Base-by-base conservation (phyloP, 179 eudicot species). In the Beta corolliflora region DNA sequence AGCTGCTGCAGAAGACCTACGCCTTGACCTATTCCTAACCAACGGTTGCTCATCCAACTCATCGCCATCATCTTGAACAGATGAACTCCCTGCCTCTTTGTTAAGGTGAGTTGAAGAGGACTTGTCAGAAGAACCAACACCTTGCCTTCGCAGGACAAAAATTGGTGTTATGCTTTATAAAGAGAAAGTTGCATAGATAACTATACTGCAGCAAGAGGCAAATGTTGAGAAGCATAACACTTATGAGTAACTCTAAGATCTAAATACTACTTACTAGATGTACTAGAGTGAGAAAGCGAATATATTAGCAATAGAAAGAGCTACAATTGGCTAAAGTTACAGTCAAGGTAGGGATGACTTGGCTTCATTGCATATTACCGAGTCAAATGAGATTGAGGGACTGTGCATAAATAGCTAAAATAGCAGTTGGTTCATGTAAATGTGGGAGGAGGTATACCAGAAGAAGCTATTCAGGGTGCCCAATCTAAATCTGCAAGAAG, bases 1-100 rank as follows among this genome's bases (percentile, higher is more conserved):
- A 81, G 61, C 75, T 64, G 90, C 86, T 73, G 82, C 78, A 78
- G 91, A 81, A 77, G 94, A 73, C 59, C 85, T 72, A 29, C 79
- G 90, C 81, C 92, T 88, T 58, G 91, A 88, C 88, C 97, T 88
- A 81, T 87, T 86, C 87, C 98, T 89, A 67, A 94, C 92, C 71
- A 97, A 81, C 19, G 91, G 95, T 75, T 81, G 89, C 79, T 94
- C 95, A 85, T 94, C 97, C 53, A 85, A 83, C 70, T 96, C 98
- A 54, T 93, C 95, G 69, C 76, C 86, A 79, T 93, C 93, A 77
- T 89, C 91, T 81, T 85, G 93, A 76, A 88, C 14, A 55, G 97
- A 92, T 63, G 94, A 89, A 84, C 90, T 89, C 79, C 94, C 97
- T 50, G 87, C 86, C 80, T 88, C 93, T 84, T 84, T 87, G 83